A percentile compares a stretch with the other conserved stretches of the same genome.
These are phyloP conservation scores for Rauvolfia tetraphylla DNA, from an alignment of 257 asterid species.

Conservation along the genomic window DNA sequence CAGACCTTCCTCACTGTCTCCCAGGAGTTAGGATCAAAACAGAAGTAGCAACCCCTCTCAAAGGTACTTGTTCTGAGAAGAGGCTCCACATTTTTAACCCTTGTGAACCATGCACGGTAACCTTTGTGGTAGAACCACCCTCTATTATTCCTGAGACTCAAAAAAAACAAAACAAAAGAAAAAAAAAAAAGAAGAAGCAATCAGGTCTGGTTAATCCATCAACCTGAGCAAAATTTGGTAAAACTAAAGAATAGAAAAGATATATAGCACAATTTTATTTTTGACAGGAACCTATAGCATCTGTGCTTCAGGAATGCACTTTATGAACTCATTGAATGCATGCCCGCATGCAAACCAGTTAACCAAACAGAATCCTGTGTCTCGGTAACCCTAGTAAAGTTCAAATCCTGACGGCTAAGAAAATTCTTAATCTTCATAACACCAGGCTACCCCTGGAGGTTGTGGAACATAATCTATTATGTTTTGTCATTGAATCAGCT, in stretches of 20 bases:
- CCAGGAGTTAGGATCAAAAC: slow-evolving; percentile 77
- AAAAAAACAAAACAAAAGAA: background rate
- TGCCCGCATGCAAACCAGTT: background rate
- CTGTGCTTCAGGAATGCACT: background rate
- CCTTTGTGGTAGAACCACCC: slow-evolving; percentile 89
- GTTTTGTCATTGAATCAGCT: background rate
- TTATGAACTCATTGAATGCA: background rate
- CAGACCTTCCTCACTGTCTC: slow-evolving; percentile 70
- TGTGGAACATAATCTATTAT: too few relatives aligned
- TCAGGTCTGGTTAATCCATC: background rate
- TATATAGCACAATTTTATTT: background rate
- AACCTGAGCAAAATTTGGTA: background rate
- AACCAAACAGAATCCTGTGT: background rate
- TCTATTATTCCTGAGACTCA: slow-evolving; percentile 66
- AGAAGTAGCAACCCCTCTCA: slow-evolving; percentile 67
- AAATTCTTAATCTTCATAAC: background rate
- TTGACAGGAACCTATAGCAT: background rate
- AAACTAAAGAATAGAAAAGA: background rate
- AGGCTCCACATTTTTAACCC: slow-evolving; percentile 65
- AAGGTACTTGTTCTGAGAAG: slow-evolving; percentile 52
- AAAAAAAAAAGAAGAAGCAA: background rate
- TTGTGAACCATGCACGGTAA: slow-evolving; percentile 58
- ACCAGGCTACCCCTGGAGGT: background rate
- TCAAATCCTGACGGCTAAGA: background rate
- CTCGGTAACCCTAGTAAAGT: background rate